Evolutionary conservation across 1,284 basidiomycete genomes (phyloP).

Genomic region (Xerocomus nothofagi): DNA sequence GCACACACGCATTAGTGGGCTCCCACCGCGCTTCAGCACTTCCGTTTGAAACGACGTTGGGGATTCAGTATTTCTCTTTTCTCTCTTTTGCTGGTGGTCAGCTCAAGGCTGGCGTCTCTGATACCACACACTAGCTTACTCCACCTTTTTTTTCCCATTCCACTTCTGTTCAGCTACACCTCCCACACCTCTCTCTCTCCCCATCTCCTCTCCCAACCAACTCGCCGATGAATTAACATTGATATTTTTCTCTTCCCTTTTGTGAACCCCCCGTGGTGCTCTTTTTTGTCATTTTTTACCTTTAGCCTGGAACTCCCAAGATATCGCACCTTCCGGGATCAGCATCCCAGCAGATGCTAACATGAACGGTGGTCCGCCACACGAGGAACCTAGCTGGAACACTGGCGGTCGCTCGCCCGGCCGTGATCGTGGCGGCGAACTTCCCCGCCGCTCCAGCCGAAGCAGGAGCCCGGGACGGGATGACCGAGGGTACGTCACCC

Average conservation of each 20-base stretch:
- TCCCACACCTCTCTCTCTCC: background rate
- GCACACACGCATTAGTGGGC: slow-evolving; percentile 29
- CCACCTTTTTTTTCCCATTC: slow-evolving; percentile 8
- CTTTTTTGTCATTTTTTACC: slow-evolving; percentile 8
- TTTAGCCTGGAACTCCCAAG: slow-evolving; percentile 78
- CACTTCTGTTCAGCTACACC: slow-evolving; percentile 7
- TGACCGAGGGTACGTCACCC: slow-evolving; percentile 52
- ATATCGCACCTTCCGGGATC: slow-evolving; percentile 68
- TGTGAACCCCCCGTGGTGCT: slow-evolving; percentile 13
- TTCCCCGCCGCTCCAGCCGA: slow-evolving; percentile 63
- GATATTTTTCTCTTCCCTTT: slow-evolving; percentile 30
- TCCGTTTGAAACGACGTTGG: slow-evolving; percentile 28
- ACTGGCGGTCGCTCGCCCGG: slow-evolving; percentile 48
- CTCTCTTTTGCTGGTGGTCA: slow-evolving; percentile 25
- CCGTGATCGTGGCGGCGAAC: slow-evolving; percentile 46
- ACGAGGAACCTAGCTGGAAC: slow-evolving; percentile 48
- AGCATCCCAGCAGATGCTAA: slow-evolving; percentile 65
- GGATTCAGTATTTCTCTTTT: slow-evolving; percentile 18
- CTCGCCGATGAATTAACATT: slow-evolving; percentile 35
- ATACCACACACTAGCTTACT: slow-evolving; percentile 17
- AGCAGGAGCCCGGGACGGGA: slow-evolving; percentile 63
- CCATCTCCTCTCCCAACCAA: slow-evolving; percentile 28
- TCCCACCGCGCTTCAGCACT: slow-evolving; percentile 33
- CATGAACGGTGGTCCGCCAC: slow-evolving; percentile 43
- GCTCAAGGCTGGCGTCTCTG: slow-evolving; percentile 34